Conservation (phyloP, 257 asterid species). For the Agastache rugosa region DNA sequence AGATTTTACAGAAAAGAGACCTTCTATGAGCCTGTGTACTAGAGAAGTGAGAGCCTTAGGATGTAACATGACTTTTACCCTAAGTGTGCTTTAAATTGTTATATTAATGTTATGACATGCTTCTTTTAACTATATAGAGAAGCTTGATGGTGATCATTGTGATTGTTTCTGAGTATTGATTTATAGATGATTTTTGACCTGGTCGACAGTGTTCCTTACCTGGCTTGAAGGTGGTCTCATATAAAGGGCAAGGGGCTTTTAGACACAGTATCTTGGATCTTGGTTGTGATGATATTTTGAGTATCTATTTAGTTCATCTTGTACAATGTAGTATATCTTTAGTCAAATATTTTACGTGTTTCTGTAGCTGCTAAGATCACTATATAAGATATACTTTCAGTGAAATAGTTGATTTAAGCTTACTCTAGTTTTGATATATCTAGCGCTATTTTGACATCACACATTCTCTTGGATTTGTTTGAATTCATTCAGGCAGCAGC, state of each 20-base stretch:
- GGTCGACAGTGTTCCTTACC: neutral
- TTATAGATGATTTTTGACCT: neutral
- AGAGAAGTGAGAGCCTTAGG: neutral
- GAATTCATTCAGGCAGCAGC: conserved; percentile 71
- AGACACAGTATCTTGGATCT: neutral
- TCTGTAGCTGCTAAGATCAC: neutral
- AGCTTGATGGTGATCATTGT: neutral
- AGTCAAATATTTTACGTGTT: neutral
- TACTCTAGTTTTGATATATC: conserved; percentile 15
- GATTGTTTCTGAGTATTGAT: conserved; percentile 12
- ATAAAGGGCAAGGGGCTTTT: neutral
- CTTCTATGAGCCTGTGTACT: neutral
- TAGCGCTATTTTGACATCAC: conserved; percentile 6
- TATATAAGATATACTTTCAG: neutral
- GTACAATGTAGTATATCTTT: neutral
- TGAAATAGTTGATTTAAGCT: conserved; percentile 14
- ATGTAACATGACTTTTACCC: conserved; percentile 13
- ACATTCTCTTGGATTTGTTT: conserved; percentile 13
- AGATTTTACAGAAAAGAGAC: neutral
- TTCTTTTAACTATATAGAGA: neutral
- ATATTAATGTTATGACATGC: neutral
- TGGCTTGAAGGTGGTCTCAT: conserved; percentile 22
- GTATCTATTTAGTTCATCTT: neutral
- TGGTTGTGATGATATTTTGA: neutral
- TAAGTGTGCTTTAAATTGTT: neutral